These are phyloP conservation scores for Jackrogersella minutella DNA, from an alignment of 495 filamentous ascomycete species.

Conservation along the genomic window DNA sequence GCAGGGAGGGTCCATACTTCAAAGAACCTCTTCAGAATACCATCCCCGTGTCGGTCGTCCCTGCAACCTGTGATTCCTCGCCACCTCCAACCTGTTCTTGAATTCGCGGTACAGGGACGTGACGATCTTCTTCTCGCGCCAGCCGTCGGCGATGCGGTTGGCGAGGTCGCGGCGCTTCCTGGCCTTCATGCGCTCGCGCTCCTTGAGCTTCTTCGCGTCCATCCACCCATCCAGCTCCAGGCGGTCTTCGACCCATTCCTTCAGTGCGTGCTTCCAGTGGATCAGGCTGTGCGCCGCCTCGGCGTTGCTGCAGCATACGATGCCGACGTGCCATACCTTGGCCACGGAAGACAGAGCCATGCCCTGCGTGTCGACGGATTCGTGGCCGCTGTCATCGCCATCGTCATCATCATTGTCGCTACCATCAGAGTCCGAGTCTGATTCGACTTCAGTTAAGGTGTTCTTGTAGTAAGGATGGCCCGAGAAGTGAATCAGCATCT, in stretches of 20 bases:
- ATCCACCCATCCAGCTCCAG: constrained; percentile 64
- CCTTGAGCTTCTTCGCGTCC: constrained; percentile 50
- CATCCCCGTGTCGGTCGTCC: too few species aligned
- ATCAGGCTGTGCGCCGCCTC: constrained; percentile 71
- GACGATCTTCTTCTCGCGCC: constrained; percentile 43
- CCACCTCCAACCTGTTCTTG: constrained; percentile 46
- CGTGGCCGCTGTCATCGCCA: constrained; percentile 46
- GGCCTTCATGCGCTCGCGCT: constrained; percentile 51
- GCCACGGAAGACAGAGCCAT: constrained; percentile 45
- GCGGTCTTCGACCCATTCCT: constrained; percentile 71
- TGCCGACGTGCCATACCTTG: constrained; percentile 52
- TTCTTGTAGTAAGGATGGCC: constrained; percentile 76
- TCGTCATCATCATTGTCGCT: constrained; percentile 44
- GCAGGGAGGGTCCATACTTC: not conserved
- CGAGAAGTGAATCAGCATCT: constrained; percentile 64
- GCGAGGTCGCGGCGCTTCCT: constrained; percentile 63
- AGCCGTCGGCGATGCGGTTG: constrained; percentile 52
- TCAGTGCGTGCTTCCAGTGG: constrained; percentile 80
- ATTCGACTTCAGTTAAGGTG: constrained; percentile 70
- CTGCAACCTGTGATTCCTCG: constrained; percentile 45
- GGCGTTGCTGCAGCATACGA: constrained; percentile 70
- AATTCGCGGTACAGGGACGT: constrained; percentile 48
- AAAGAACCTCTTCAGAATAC: too few species aligned
- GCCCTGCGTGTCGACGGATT: constrained; percentile 47
- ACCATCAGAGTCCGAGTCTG: constrained; percentile 47